Base-by-base conservation (phyloP, 1,284 basidiomycete species). In the Erythrobasidium hasegawianum region DNA sequence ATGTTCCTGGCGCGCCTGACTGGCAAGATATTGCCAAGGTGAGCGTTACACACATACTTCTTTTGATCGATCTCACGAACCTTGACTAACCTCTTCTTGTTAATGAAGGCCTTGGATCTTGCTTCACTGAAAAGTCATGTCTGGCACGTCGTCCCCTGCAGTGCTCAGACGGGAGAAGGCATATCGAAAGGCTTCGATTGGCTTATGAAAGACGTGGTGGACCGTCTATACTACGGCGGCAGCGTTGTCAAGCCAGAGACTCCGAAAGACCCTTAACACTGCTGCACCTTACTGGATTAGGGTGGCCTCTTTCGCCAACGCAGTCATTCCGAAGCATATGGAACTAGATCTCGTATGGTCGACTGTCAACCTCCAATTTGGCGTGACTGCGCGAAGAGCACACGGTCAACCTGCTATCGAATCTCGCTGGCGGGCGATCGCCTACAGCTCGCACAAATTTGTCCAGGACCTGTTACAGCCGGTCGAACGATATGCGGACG, bases 121-220 rank as follows among this genome's bases (percentile, higher is more conserved):
- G 80, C 77, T 20, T 81, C 83, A 14, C 92, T 97, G 75, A 86
- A 83, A 69, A 87, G 89, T 0, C 94, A 97, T 76, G 84, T 86
- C 64, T 97, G 93, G 91, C 85, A 83, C 70, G 93, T 97, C 67
- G 86, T 88, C 78, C 82, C 92, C 1, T 97, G 94, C 79, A 96
- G 91, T 71, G 95, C 95, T 0, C 84, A 91, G 59, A 93, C 89
- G 0, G 95, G 94, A 2, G 79, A 84, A 64, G 91, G 95, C 73
- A 81, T 97, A 11, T 81, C 90, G 5, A 81, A 85, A 65, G 95
- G 94, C 14, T 82, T 97, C 43, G 87, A 96, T 76, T 98, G 95
- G 95, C 84, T 92, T n/a, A 89, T 97, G 9, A 82, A 85, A 47
- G 91, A 97, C 73, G 87, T 97, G 54, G 92, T 73, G 10, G 67